Percentiles rank a stretch among this genome's conserved stretches.
Conservation (phyloP, 768 basidiomycete genomes). For the Brasilioporus rufonigricans region DNA sequence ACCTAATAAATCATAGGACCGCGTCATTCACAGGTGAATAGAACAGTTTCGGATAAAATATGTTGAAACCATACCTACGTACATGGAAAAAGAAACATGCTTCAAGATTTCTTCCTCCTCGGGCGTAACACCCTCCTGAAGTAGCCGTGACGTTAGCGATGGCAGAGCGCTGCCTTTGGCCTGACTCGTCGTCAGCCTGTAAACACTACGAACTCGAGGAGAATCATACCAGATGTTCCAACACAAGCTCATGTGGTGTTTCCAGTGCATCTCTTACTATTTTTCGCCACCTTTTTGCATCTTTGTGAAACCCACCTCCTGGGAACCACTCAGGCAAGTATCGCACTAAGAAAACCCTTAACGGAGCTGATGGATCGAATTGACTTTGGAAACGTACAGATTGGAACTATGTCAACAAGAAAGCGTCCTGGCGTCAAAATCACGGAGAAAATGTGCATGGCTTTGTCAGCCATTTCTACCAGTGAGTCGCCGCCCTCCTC, state of each 20-base stretch:
- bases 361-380: background rate
- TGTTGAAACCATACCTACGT: slow-evolving; percentile 5
- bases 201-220: background rate
- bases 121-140: background rate
- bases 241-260: background rate
- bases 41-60: background rate
- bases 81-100: slow-evolving; percentile 10
- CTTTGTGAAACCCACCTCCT: background rate
- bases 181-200: background rate
- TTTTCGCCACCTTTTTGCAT: background rate
- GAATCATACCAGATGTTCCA: slow-evolving; percentile 9
- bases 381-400: background rate
- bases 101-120: slow-evolving; percentile 13
- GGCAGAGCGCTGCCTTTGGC: slow-evolving; percentile 3
- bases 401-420: slow-evolving; percentile 2
- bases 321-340: slow-evolving; percentile 7
- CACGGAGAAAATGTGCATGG: background rate
- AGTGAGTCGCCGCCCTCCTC: slow-evolving; percentile 29
- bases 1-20: slow-evolving; percentile 19
- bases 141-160: slow-evolving; percentile 7
- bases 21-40: background rate
- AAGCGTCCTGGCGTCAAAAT: slow-evolving; percentile 3
- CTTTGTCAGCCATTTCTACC: slow-evolving; percentile 13
- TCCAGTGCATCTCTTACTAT: background rate
- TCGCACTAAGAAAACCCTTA: slow-evolving; percentile 1